These are phyloP conservation scores for Apiotrichum mycotoxinovorans DNA, from an alignment of 1,284 basidiomycete genomes.

Conservation along the genomic window DNA sequence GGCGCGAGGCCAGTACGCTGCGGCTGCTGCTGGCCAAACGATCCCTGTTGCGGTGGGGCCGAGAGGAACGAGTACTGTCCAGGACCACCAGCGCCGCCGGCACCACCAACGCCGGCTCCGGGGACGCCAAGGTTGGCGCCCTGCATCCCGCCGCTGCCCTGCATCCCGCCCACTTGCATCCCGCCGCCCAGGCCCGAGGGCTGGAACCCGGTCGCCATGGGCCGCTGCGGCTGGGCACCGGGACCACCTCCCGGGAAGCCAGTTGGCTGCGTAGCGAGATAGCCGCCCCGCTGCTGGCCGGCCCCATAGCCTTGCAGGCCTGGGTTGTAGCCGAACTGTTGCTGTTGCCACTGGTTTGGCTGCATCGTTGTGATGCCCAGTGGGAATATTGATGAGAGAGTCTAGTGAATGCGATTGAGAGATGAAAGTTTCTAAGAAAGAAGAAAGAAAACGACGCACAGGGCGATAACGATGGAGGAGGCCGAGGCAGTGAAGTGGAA, in stretches of 20 bases:
- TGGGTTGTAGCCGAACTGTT: slow-evolving; percentile 27
- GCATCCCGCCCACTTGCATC: slow-evolving; percentile 10
- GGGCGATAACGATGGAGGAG: neutral
- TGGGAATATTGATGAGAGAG: neutral
- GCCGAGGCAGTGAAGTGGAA: neutral
- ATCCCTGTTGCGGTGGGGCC: slow-evolving; percentile 39
- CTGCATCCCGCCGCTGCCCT: neutral
- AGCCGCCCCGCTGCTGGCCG: slow-evolving; percentile 25
- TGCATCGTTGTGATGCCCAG: slow-evolving; percentile 16
- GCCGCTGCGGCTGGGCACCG: slow-evolving; percentile 45
- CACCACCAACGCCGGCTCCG: slow-evolving; percentile 12
- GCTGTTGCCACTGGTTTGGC: slow-evolving; percentile 35
- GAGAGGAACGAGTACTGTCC: slow-evolving; percentile 44
- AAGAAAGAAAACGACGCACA: neutral
- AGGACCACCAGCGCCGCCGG: slow-evolving; percentile 10
- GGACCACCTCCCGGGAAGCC: slow-evolving; percentile 25
- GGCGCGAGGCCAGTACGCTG: slow-evolving; percentile 31
- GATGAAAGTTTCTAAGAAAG: neutral
- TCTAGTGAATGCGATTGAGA: neutral
- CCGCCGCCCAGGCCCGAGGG: slow-evolving; percentile 4
- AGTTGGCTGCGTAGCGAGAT: slow-evolving; percentile 35
- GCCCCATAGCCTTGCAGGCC: slow-evolving; percentile 37
- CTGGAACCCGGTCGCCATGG: slow-evolving; percentile 55
- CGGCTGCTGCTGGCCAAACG: slow-evolving; percentile 18
- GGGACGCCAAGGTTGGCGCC: slow-evolving; percentile 1